These are phyloP conservation scores for Fusarium austroafricanum DNA, from an alignment of 2,329 filamentous ascomycete genomes.

Conservation along the genomic window DNA sequence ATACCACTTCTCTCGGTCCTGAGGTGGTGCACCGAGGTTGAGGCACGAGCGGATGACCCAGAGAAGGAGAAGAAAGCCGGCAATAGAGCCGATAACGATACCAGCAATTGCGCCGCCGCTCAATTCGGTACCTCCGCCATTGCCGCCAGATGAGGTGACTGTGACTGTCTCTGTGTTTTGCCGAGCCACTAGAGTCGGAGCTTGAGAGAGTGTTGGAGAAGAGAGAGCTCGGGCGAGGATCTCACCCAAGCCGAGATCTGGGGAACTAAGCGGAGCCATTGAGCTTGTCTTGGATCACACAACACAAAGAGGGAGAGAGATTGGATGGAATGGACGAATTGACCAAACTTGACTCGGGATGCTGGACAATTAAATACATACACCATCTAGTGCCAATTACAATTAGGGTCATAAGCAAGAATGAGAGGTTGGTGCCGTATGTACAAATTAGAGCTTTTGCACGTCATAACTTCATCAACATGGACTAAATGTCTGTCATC, in stretches of 20 bases:
- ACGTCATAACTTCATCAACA: constrained; percentile 38
- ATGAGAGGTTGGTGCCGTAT: constrained; percentile 7
- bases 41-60: constrained; percentile 61
- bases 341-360: neutral
- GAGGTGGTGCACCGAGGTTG: constrained; percentile 54
- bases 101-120: constrained; percentile 59
- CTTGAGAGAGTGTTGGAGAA: constrained; percentile 23
- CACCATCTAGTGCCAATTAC: neutral
- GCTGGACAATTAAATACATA: constrained; percentile 5
- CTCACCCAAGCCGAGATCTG: constrained; percentile 27
- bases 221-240: constrained; percentile 29
- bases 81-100: constrained; percentile 24
- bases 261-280: constrained; percentile 35
- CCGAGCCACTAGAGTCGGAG: constrained; percentile 33
- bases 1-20: constrained; percentile 50
- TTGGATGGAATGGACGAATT: neutral
- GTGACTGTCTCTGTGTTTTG: constrained; percentile 49
- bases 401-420: too few relatives aligned
- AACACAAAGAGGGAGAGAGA: neutral
- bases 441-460: constrained; percentile 10
- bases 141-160: constrained; percentile 40
- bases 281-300: neutral
- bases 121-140: constrained; percentile 43
- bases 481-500: constrained; percentile 20
- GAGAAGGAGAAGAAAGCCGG: constrained; percentile 53